These are phyloP conservation scores for Pseudogymnoascus sp. DNA, from an alignment of 2,329 filamentous ascomycete genomes.

Conservation along the genomic window DNA sequence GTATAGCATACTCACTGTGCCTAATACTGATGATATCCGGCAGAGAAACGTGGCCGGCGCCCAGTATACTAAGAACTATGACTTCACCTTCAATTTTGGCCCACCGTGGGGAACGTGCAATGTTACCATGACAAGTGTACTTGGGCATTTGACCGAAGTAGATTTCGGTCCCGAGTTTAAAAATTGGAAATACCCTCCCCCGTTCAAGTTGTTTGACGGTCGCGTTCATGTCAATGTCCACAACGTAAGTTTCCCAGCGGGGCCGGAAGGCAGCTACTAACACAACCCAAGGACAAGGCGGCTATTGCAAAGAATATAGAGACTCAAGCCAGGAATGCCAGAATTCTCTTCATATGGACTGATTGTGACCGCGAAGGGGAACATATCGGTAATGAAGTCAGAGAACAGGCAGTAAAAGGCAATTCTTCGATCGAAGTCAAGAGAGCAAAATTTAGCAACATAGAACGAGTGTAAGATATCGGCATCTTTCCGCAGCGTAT, in stretches of 20 bases:
- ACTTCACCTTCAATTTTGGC: conserved; percentile 82
- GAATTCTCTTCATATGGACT: conserved; percentile 88
- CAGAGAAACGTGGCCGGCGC: conserved; percentile 23
- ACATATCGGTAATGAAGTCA: conserved; percentile 88
- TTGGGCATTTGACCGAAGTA: conserved; percentile 74
- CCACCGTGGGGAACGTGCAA: conserved; percentile 68
- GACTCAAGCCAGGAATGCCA: conserved; percentile 62
- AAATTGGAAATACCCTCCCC: conserved; percentile 73
- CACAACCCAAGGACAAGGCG: conserved; percentile 56
- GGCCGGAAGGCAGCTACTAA: conserved; percentile 6
- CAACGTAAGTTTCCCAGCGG: conserved; percentile 40
- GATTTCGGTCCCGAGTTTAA: conserved; percentile 69
- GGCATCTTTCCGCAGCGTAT: conserved; percentile 13
- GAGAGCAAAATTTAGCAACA: conserved; percentile 88
- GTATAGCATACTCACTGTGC: neutral
- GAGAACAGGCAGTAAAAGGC: conserved; percentile 64
- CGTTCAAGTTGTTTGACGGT: conserved; percentile 71
- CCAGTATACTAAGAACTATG: conserved; percentile 86
- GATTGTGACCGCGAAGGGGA: conserved; percentile 98
- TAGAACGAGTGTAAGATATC: conserved; percentile 67
- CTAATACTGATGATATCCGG: conserved; percentile 10
- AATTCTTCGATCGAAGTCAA: conserved; percentile 71
- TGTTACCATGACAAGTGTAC: conserved; percentile 89
- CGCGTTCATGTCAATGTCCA: conserved; percentile 61
- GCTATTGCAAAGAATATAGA: conserved; percentile 78